A percentile compares a stretch with the other conserved stretches of the same genome.
These are phyloP conservation scores for Bertia moriformis DNA, from an alignment of 2,329 filamentous ascomycete genomes.

Conservation along the genomic window DNA sequence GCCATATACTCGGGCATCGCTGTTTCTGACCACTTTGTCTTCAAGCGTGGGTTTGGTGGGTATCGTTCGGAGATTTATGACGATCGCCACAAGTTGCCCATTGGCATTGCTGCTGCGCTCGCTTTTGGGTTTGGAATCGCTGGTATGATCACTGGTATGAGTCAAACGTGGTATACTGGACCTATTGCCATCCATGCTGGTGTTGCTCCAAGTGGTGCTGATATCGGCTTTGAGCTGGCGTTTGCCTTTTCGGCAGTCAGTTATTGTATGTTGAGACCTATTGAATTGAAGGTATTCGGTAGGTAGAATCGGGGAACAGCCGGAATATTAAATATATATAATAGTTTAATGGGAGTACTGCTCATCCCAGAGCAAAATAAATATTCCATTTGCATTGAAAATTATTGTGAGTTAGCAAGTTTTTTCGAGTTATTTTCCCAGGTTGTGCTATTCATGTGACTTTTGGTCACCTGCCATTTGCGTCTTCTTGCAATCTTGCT, in stretches of 20 bases:
- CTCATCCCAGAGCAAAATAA: too few relatives aligned
- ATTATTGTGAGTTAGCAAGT: too few relatives aligned
- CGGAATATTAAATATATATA: too few relatives aligned
- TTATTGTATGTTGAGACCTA: slow-evolving; percentile 33
- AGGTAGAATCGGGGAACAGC: too few relatives aligned
- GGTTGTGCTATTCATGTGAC: too few relatives aligned
- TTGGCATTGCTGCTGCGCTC: slow-evolving; percentile 44
- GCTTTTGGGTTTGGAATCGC: slow-evolving; percentile 51
- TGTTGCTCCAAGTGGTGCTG: slow-evolving; percentile 25
- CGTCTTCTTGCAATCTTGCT: too few relatives aligned
- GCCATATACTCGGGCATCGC: slow-evolving; percentile 58
- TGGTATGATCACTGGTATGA: slow-evolving; percentile 57
- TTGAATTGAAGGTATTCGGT: slow-evolving; percentile 23
- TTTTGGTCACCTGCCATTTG: too few relatives aligned
- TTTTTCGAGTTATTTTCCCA: too few relatives aligned
- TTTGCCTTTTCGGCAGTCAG: slow-evolving; percentile 41
- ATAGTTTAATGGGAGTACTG: too few relatives aligned
- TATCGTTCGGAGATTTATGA: slow-evolving; percentile 47
- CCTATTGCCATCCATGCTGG: slow-evolving; percentile 49
- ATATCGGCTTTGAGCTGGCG: slow-evolving; percentile 44
- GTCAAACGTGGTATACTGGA: slow-evolving; percentile 54
- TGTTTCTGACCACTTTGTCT: slow-evolving; percentile 54
- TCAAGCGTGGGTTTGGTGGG: slow-evolving; percentile 42
- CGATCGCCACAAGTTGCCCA: slow-evolving; percentile 38
- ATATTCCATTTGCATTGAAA: too few relatives aligned